phyloP scores from a whole-genome alignment of 495 filamentous ascomycete genomes.

The Lophiostoma macrostomum region DNA sequence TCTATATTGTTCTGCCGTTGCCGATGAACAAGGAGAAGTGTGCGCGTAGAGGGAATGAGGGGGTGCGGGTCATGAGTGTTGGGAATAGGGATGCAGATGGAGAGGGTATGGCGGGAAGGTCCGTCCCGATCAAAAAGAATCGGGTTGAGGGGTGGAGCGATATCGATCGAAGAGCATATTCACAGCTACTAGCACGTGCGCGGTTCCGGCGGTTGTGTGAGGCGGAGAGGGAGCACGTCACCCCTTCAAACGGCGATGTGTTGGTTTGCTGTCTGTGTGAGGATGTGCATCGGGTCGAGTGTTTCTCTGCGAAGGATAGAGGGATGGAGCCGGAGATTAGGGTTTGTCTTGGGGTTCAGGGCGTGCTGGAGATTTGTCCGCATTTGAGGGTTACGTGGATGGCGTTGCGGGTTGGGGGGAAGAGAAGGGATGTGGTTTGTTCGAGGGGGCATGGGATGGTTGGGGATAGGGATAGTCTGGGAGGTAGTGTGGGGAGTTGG shows the following conservation, averaged over 20 bases:
- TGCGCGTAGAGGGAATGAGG: too few species aligned
- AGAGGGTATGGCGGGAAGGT: too few species aligned
- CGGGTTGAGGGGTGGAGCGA: neutral
- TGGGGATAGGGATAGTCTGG: too few species aligned
- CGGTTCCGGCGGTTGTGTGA: neutral
- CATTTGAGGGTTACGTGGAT: neutral
- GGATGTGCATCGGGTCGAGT: neutral
- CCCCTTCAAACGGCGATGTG: neutral
- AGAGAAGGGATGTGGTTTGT: too few species aligned
- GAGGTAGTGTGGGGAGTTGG: too few species aligned
- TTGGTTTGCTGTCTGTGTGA: conserved; percentile 6
- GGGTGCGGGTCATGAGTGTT: too few species aligned
- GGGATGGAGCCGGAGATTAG: conserved; percentile 4
- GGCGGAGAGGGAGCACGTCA: neutral
- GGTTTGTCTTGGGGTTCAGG: conserved; percentile 3
- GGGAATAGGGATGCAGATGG: too few species aligned
- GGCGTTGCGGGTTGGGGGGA: neutral
- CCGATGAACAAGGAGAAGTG: too few species aligned
- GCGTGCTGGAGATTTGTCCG: conserved; percentile 10
- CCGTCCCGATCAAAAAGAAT: neutral
- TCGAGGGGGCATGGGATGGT: too few species aligned
- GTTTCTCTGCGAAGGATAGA: conserved; percentile 3
- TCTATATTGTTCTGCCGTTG: neutral
- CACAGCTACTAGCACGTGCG: neutral
- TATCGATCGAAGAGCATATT: conserved; percentile 14